Evolutionary conservation across 345 rosid species (phyloP).

Genomic region (Sapria himalayana): DNA sequence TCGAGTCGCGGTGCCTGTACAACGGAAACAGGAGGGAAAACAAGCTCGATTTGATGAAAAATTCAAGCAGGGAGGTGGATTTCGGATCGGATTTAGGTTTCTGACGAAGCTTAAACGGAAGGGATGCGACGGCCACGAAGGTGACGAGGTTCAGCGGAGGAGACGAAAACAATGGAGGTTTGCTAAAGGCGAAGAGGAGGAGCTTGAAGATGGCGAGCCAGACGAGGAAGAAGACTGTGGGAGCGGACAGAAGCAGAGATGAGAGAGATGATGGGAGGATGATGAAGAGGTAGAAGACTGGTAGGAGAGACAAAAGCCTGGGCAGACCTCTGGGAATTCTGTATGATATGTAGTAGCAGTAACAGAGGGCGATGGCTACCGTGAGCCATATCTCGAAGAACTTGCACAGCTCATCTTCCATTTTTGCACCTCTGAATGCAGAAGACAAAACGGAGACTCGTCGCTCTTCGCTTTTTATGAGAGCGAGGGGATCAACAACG

Average conservation of each 20-base stretch:
- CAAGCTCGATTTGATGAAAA: constrained; percentile 3
- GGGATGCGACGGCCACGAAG: constrained; percentile 35
- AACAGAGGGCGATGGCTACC: constrained; percentile 17
- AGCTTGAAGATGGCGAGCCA: constrained; percentile 55
- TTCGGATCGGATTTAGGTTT: neutral
- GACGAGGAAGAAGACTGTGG: constrained; percentile 20
- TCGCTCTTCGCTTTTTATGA: too few relatives aligned
- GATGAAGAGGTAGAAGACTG: constrained; percentile 21
- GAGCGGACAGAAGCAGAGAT: constrained; percentile 13
- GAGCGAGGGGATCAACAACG: neutral
- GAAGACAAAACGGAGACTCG: too few relatives aligned
- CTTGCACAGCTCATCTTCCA: constrained; percentile 10
- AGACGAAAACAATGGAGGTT: constrained; percentile 34
- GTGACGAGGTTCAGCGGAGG: constrained; percentile 18
- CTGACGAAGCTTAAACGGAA: constrained; percentile 28
- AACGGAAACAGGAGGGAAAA: constrained; percentile 13
- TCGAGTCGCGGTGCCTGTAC: constrained; percentile 13
- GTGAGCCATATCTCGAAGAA: constrained; percentile 27
- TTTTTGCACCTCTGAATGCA: neutral
- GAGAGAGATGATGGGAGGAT: constrained; percentile 28
- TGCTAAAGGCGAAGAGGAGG: constrained; percentile 40
- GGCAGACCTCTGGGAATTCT: constrained; percentile 18
- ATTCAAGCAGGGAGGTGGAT: constrained; percentile 7
- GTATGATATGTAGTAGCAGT: constrained; percentile 27
- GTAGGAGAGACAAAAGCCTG: constrained; percentile 35